Conservation (phyloP, 2,329 filamentous ascomycete genomes). For the Cercospora janseana region DNA sequence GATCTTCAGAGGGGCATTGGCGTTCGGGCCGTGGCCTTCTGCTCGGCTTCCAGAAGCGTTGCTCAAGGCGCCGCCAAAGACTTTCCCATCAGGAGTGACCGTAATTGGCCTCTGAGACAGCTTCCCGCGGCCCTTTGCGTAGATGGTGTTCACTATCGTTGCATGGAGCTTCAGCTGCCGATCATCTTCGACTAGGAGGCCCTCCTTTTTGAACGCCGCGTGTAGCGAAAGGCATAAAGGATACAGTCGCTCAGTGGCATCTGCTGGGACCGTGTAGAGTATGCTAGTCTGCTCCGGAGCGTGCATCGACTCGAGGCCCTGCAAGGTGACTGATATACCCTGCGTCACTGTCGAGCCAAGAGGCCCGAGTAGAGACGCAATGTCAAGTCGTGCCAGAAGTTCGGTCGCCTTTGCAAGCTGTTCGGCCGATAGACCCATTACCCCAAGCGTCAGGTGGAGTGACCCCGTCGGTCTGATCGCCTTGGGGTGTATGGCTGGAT, state of each 20-base stretch:
- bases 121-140: slow-evolving; percentile 53
- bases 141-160: slow-evolving; percentile 82
- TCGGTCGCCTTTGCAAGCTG: slow-evolving; percentile 50
- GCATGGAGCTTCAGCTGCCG: slow-evolving; percentile 74
- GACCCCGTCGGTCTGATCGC: slow-evolving; percentile 76
- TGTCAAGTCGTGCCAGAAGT: slow-evolving; percentile 36
- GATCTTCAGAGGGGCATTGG: slow-evolving; percentile 41
- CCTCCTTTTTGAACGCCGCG: slow-evolving; percentile 54
- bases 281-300: slow-evolving; percentile 57
- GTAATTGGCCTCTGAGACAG: slow-evolving; percentile 21
- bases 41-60: slow-evolving; percentile 14
- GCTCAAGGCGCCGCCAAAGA: background rate
- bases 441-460: slow-evolving; percentile 80
- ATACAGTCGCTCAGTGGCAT: slow-evolving; percentile 53
- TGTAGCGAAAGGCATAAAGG: slow-evolving; percentile 59
- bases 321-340: slow-evolving; percentile 42
- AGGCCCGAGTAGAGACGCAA: slow-evolving; percentile 26
- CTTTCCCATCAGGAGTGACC: background rate
- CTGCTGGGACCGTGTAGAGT: slow-evolving; percentile 63
- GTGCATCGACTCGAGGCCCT: slow-evolving; percentile 61
- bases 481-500: slow-evolving; percentile 37
- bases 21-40: slow-evolving; percentile 36
- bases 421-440: slow-evolving; percentile 67
- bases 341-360: background rate
- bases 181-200: slow-evolving; percentile 57